phyloP scores from a whole-genome alignment of 2,329 filamentous ascomycete species.

The Aspergillus floridensis region DNA sequence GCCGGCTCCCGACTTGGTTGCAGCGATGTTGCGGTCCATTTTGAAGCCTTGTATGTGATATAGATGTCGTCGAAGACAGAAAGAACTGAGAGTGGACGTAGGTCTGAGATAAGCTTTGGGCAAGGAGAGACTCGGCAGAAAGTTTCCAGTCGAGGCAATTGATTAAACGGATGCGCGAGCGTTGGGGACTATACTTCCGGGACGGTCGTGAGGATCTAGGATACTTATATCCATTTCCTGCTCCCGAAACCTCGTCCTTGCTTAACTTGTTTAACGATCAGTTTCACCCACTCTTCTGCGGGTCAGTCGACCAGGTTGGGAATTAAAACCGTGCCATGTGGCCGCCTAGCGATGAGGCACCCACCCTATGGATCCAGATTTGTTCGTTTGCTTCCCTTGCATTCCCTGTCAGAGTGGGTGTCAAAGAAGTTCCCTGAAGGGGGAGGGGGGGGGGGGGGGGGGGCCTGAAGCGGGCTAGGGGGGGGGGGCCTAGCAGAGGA shows the following conservation, averaged over 20 bases:
- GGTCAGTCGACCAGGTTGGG: background rate
- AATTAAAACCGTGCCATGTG: slow-evolving; percentile 8
- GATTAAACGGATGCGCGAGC: background rate
- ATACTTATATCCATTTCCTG: slow-evolving; percentile 1
- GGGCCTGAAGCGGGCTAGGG: background rate
- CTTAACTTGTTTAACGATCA: background rate
- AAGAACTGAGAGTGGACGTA: background rate
- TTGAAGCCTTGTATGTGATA: background rate
- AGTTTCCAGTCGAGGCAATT: background rate
- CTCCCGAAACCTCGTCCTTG: background rate
- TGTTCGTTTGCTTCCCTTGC: slow-evolving; percentile 2
- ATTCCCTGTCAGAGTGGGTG: slow-evolving; percentile 1
- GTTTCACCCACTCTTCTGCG: background rate
- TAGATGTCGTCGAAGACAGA: background rate
- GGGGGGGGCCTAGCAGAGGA: background rate
- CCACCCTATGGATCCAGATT: background rate
- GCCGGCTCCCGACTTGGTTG: background rate
- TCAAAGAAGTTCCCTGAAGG: background rate
- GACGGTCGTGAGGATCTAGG: background rate
- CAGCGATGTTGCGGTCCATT: slow-evolving; percentile 7
- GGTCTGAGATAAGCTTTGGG: background rate
- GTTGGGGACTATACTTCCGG: background rate
- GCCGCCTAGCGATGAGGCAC: slow-evolving; percentile 3
- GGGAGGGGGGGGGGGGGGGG: background rate
- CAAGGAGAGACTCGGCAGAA: background rate